Base-by-base conservation (phyloP, 805 yeast species). In the Saccharomycopsis capsularis region DNA sequence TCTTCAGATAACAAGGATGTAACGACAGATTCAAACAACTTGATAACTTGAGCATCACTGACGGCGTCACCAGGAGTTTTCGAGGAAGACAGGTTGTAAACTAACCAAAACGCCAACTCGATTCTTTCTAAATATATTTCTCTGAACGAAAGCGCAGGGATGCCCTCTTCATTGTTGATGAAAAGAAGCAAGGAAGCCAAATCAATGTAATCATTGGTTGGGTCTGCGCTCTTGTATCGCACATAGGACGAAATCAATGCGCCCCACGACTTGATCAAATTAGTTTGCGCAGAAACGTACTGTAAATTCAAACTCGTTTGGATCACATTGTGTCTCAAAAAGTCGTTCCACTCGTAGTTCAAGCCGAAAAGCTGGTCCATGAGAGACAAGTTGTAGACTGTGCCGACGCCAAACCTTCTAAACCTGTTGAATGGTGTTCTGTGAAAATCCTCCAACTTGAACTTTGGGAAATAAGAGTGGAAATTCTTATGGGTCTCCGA, bases 201-300 rank as follows among this genome's bases (percentile, higher is more conserved):
- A 6, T 63, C 63, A 57, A 66, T 56, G 55, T 67, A 69, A 0
- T 68, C 60, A 6, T 60, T 51, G n/a, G 62, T 59, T 6, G 71
- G 52, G 3, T 65, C 63, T 0, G 54, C 51, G 1, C 61, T 58
- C 21, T 61, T 62, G 40, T 67, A 69, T 53, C 78, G 74, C 51
- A 84, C 74, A 57, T 68, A 81, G 0, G 91, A 77, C 0, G 91
- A 80, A 21, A 87, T 54, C 30, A 89, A 67, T 1, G 93, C 88
- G 44, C 91, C 89, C 75, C 86, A 79, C 0, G 95, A 75, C 57
- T 82, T 82, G 3, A 87, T 83, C 19, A 85, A 75, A 3, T 77
- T 68, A 15, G 81, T 69, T 58, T 88, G 95, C 1, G 90, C 74
- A 37, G 79, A 73, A 5, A 79, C 72, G 56, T 71, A 73, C 53